Evolutionary conservation across 495 filamentous ascomycete species (phyloP).

Genomic region (Penicillium ochrochloron): DNA sequence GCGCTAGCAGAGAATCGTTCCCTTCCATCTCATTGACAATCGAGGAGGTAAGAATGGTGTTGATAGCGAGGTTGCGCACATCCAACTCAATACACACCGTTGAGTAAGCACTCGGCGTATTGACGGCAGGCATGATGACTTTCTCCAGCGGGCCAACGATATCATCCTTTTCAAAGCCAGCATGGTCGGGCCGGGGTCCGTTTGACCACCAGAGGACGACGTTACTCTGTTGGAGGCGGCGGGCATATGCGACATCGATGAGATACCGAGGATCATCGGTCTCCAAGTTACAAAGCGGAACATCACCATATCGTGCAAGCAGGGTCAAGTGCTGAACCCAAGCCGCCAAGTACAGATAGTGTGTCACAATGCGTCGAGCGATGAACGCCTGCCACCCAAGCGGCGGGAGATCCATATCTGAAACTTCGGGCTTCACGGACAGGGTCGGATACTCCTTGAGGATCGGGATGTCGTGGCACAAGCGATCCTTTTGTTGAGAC

Average conservation of each 20-base stretch:
- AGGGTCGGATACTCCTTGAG: slow-evolving; percentile 85
- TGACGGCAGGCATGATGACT: slow-evolving; percentile 93
- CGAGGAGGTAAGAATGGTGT: slow-evolving; percentile 94
- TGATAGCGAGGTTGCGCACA: slow-evolving; percentile 93
- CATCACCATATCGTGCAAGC: slow-evolving; percentile 87
- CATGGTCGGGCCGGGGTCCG: slow-evolving; percentile 86
- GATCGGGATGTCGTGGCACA: slow-evolving; percentile 84
- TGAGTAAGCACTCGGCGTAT: slow-evolving; percentile 89
- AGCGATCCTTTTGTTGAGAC: slow-evolving; percentile 77
- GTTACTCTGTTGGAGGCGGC: slow-evolving; percentile 86
- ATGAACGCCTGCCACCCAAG: slow-evolving; percentile 94
- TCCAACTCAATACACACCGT: slow-evolving; percentile 97
- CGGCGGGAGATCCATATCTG: slow-evolving; percentile 85
- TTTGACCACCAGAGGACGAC: slow-evolving; percentile 98
- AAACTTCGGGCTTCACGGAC: slow-evolving; percentile 75
- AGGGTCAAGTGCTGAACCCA: slow-evolving; percentile 90
- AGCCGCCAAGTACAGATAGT: slow-evolving; percentile 86
- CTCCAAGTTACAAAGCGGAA: slow-evolving; percentile 94
- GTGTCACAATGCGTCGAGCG: slow-evolving; percentile 80
- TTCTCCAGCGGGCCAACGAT: slow-evolving; percentile 80
- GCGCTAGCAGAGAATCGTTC: slow-evolving; percentile 62
- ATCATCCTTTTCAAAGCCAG: slow-evolving; percentile 94
- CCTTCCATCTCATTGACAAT: slow-evolving; percentile 98
- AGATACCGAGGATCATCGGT: slow-evolving; percentile 90
- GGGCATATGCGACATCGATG: slow-evolving; percentile 94